A percentile compares a stretch with the other conserved stretches of the same genome.
Conservation (phyloP, 495 filamentous ascomycete genomes). For the Tuber brumale region DNA sequence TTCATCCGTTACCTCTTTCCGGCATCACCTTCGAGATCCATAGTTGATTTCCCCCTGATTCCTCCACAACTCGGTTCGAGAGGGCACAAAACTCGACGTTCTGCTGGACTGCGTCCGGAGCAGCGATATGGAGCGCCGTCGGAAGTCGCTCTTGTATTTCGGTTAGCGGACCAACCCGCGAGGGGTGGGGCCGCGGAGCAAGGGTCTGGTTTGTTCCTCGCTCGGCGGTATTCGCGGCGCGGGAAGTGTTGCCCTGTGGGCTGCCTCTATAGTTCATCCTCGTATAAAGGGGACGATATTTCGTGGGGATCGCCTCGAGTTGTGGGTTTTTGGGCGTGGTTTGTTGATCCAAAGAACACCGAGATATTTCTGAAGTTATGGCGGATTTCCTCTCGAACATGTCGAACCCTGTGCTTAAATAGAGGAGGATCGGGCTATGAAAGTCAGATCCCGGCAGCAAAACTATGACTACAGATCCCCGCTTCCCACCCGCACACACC, state of each 20-base stretch:
- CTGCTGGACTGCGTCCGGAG: neutral
- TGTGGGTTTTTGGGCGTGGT: too few species aligned
- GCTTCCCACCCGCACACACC: neutral
- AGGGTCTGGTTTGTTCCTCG: too few species aligned
- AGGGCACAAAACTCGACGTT: neutral
- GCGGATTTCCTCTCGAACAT: neutral
- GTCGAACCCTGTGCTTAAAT: neutral
- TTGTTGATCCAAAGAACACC: too few species aligned
- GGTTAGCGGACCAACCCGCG: neutral
- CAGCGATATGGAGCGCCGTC: accelerated
- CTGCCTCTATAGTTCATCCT: neutral
- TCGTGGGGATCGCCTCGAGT: too few species aligned
- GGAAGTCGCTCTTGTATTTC: neutral
- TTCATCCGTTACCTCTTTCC: neutral
- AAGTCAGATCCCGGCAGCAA: neutral
- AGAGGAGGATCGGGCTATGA: neutral
- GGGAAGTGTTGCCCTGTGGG: neutral
- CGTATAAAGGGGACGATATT: too few species aligned
- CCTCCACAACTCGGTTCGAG: neutral
- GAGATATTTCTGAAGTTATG: neutral
- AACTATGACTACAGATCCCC: neutral
- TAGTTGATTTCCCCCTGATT: neutral
- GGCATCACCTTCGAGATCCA: neutral
- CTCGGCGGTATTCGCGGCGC: neutral
- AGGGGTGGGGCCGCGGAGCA: accelerated